Base-by-base conservation (phyloP, 2,329 filamentous ascomycete genomes). In the Phyllosticta citriasiana region DNA sequence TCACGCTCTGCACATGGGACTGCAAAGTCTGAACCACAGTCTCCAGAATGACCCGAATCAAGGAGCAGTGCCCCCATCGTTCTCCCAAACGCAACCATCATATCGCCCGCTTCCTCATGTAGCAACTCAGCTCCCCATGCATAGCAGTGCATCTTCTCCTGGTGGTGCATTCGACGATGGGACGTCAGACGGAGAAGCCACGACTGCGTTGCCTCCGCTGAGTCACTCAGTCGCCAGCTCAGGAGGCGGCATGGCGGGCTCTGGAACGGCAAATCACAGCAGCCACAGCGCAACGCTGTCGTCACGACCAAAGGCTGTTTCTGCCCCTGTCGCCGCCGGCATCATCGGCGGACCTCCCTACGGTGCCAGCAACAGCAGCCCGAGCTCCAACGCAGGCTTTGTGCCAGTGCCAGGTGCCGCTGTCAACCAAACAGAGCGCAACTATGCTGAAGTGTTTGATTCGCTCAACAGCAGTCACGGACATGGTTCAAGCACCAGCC, bases 161-260 rank as follows among this genome's bases (percentile, higher is more conserved):
- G 4, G 67, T 62, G 7, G 68, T 10, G 26, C 40, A 5, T 57
- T 71, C 60, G 64, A 75, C 67, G 68, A 68, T 55, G 55, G 60
- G 66, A 52, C 69, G 69, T 57, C 65, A 55, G 35, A 70, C 65
- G n/a, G 59, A 65, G 73, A 75, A 51, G 72, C 69, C 55, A 72
- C 73, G 0, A 75, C 72, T 1, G 73, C 73, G 0, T 64, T 75
- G 1, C 73, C 73, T 0, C 66, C 67, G 8, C 72, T 74, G 59
- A 61, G 55, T 16, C 40, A 47, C 40, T 47, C 40, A 3, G 14
- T 47, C 14, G 40, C 25, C 16, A 40, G 57, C 40, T 47, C 40
- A n/a, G 40, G 40, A n/a, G 40, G 40, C 16, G n/a, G 40, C 14
- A 47, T 47, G 40, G n/a, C n/a, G 14, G 40, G 40, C 6, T 33